Percentiles rank a stretch among this genome's conserved stretches.
Conservation (phyloP, 257 asterid species). For the Thymus quinquecostatus region DNA sequence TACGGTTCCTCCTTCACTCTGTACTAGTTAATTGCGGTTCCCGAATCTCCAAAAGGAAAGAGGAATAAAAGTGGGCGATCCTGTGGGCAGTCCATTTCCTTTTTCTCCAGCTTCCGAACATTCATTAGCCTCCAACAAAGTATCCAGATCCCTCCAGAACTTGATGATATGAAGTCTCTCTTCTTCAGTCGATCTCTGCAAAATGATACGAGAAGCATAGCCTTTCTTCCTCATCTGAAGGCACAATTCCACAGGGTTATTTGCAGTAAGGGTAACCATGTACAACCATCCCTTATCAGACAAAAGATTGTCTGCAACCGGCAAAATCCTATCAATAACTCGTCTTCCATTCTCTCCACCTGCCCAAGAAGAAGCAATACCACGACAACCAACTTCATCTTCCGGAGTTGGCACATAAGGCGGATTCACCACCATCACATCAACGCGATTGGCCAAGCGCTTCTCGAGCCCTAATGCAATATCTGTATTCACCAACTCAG, state of each 20-base stretch:
- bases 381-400: conserved; percentile 82
- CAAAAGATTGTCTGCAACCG: conserved; percentile 73
- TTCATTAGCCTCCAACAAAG: conserved; percentile 52
- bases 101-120: conserved; percentile 21
- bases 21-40: conserved; percentile 22
- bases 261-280: conserved; percentile 69
- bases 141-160: conserved; percentile 77
- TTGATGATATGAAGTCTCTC: conserved; percentile 88
- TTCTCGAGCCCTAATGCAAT: conserved; percentile 70
- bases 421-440: conserved; percentile 90
- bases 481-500: conserved; percentile 71
- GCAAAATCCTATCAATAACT: conserved; percentile 86
- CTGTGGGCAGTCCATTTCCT: conserved; percentile 30
- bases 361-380: conserved; percentile 90
- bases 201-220: conserved; percentile 70
- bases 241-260: conserved; percentile 76
- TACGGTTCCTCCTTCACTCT: background rate
- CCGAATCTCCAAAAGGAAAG: conserved; percentile 40
- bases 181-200: conserved; percentile 93
- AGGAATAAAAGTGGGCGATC: conserved; percentile 41
- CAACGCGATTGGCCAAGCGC: conserved; percentile 66
- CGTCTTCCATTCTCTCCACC: conserved; percentile 90
- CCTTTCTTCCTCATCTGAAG: conserved; percentile 84
- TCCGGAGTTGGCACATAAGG: conserved; percentile 99
- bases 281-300: conserved; percentile 92